Evolutionary conservation across 2,329 filamentous ascomycete species (phyloP), one percentile per base, ranked within the genome.

Genomic region (Diaporthe helianthi): DNA sequence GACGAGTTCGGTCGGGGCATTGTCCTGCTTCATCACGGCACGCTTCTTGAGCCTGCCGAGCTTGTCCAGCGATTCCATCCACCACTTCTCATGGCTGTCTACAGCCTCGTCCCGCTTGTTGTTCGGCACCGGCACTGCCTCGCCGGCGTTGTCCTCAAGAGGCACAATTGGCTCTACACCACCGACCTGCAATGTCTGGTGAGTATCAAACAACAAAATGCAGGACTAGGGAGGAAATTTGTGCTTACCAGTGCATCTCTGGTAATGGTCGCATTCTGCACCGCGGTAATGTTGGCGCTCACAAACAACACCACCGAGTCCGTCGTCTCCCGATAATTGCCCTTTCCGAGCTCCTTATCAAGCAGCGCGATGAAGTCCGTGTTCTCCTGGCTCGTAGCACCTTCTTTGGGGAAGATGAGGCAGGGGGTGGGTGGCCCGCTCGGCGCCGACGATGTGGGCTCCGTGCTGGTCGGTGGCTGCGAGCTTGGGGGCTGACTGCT

Each of bases 81-180:
- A 66, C 63, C 63, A 66, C 24, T 53, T 66, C 47, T 66, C 47
- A 4, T 52, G 63, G 7, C 44, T 49, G 10, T 46, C 63, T 13
- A n/a, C n/a, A n/a, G n/a, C n/a, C n/a, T 66, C 49, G 10, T 66
- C 49, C 24, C 63, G 49, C 47, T 66, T 66, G 46, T 49, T 46
- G 13, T 66, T 54, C 1, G 33, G 17, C 7, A 53, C 63, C 13
- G 61, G 65, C 10, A 47, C 41, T 6, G 58, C 12, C 19, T 33
- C 58, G 10, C 58, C 58, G 3, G 58, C 58, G 24, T 61, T 61
- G 41, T 61, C 58, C 4, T 61, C 58, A 17, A 61, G 41, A 26
- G 26, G 26, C 5, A 61, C 58, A 61, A 61, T 33, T 6, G 58
- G 58, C 26, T 61, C 58, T 17, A 61, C 26, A 17, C 58, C 58